A percentile compares a stretch with the other conserved stretches of the same genome.
These are phyloP conservation scores for Fusarium nurragi DNA, from an alignment of 2,329 filamentous ascomycete genomes.

Conservation along the genomic window DNA sequence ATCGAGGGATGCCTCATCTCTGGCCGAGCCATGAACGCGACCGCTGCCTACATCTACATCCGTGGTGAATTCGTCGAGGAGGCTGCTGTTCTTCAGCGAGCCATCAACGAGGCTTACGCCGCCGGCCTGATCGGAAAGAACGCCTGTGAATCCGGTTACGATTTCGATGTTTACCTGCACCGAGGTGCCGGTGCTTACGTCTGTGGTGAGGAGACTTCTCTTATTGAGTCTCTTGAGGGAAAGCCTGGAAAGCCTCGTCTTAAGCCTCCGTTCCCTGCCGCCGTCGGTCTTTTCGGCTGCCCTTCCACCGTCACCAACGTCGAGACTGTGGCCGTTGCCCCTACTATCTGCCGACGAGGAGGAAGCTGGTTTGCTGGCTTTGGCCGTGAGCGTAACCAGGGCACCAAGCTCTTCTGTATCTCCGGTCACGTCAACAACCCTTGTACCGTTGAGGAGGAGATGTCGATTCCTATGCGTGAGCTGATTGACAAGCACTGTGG, in stretches of 20 bases:
- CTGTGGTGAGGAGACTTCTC: slow-evolving; percentile 96
- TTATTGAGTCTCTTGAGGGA: slow-evolving; percentile 98
- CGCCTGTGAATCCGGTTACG: slow-evolving; percentile 94
- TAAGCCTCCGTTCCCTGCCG: slow-evolving; percentile 98
- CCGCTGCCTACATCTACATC: slow-evolving; percentile 98
- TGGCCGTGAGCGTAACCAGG: slow-evolving; percentile 93
- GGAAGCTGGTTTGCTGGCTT: slow-evolving; percentile 93
- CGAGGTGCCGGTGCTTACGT: slow-evolving; percentile 97
- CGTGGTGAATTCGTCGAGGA: slow-evolving; percentile 98
- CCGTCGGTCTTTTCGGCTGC: slow-evolving; percentile 97
- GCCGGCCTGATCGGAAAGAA: slow-evolving; percentile 98
- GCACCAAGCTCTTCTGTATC: slow-evolving; percentile 98
- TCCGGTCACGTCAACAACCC: slow-evolving; percentile 99
- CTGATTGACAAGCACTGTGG: slow-evolving; percentile 99
- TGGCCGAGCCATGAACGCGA: slow-evolving; percentile 98
- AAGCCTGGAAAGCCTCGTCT: slow-evolving; percentile 98
- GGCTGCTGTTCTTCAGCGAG: slow-evolving; percentile 89
- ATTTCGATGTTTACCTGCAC: slow-evolving; percentile 97
- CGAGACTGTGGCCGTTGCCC: slow-evolving; percentile 94
- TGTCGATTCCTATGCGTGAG: slow-evolving; percentile 96
- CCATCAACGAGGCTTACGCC: slow-evolving; percentile 97
- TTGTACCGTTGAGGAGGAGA: slow-evolving; percentile 97
- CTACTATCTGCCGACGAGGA: slow-evolving; percentile 93
- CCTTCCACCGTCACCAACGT: slow-evolving; percentile 98
- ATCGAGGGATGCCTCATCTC: slow-evolving; percentile 96